Conservation (phyloP, 2,329 filamentous ascomycete genomes). For the Neophaeococcomyces mojaviensis region DNA sequence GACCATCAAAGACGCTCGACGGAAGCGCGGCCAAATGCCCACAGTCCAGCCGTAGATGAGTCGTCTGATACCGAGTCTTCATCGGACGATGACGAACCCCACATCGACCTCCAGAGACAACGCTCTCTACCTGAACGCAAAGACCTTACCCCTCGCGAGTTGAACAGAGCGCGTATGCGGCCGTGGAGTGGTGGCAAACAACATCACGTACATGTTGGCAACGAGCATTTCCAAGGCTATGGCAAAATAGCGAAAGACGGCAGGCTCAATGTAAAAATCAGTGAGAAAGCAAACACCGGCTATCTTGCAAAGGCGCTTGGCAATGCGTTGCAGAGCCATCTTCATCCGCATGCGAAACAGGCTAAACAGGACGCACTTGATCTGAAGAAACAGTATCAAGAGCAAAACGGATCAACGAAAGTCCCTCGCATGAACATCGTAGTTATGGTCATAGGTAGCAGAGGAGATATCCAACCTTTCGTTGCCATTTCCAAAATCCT, state of each 20-base stretch:
- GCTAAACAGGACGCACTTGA: constrained; percentile 16
- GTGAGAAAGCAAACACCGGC: constrained; percentile 61
- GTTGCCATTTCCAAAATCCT: constrained; percentile 66
- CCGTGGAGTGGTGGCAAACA: constrained; percentile 6
- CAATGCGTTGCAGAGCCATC: constrained; percentile 52
- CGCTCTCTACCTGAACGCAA: constrained; percentile 9
- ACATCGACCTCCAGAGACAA: constrained; percentile 6
- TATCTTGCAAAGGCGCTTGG: constrained; percentile 69
- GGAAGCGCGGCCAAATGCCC: background rate
- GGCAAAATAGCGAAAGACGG: constrained; percentile 62
- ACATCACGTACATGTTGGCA: constrained; percentile 10
- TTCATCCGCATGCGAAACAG: constrained; percentile 30
- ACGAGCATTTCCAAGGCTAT: constrained; percentile 16
- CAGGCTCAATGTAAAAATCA: constrained; percentile 63
- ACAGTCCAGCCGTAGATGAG: background rate
- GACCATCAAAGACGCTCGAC: background rate
- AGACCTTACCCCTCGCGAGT: constrained; percentile 13
- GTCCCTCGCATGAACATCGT: constrained; percentile 64
- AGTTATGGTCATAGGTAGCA: constrained; percentile 73
- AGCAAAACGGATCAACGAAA: constrained; percentile 19
- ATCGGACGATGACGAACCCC: constrained; percentile 12
- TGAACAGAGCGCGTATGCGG: constrained; percentile 15
- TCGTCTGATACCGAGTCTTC: constrained; percentile 7
- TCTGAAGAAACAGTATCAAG: constrained; percentile 20
- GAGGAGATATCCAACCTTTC: constrained; percentile 76